These are phyloP conservation scores for Arabis hirsuta DNA, from an alignment of 345 rosid species.

Conservation along the genomic window DNA sequence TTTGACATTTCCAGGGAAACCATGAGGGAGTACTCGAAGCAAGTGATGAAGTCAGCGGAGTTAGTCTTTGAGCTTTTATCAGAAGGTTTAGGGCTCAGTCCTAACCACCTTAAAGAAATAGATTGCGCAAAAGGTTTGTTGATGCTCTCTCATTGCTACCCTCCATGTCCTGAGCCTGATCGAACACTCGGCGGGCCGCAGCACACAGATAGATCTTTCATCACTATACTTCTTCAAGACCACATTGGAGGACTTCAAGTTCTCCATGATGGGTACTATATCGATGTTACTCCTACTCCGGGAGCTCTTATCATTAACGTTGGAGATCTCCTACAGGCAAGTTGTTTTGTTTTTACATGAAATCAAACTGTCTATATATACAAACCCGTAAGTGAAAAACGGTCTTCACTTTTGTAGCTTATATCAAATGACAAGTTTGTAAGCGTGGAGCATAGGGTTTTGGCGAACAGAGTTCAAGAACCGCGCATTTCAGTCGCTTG, in stretches of 20 bases:
- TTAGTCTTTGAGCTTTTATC: conserved; percentile 54
- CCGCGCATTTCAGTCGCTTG: no score
- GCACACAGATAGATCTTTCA: conserved; percentile 54
- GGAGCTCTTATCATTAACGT: conserved; percentile 57
- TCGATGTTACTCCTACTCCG: conserved; percentile 51
- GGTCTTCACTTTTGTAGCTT: no score
- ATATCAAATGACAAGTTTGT: no score
- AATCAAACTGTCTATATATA: no score
- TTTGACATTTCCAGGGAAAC: conserved; percentile 43
- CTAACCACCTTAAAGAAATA: conserved; percentile 47
- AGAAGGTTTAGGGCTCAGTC: conserved; percentile 55
- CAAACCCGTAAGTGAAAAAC: no score
- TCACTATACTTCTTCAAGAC: conserved; percentile 63
- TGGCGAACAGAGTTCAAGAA: no score
- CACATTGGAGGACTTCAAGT: conserved; percentile 65
- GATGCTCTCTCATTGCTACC: conserved; percentile 58
- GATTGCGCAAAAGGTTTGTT: conserved; percentile 46
- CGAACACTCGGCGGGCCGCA: conserved; percentile 49
- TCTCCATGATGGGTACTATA: conserved; percentile 44
- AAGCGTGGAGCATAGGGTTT: no score
- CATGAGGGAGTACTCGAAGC: conserved; percentile 47
- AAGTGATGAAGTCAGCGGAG: conserved; percentile 43
- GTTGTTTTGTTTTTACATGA: no score
- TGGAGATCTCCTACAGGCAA: conserved; percentile 64
- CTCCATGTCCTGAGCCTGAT: conserved; percentile 58